Conservation (phyloP, 2,329 filamentous ascomycete genomes). For the Penicillium sp. region DNA sequence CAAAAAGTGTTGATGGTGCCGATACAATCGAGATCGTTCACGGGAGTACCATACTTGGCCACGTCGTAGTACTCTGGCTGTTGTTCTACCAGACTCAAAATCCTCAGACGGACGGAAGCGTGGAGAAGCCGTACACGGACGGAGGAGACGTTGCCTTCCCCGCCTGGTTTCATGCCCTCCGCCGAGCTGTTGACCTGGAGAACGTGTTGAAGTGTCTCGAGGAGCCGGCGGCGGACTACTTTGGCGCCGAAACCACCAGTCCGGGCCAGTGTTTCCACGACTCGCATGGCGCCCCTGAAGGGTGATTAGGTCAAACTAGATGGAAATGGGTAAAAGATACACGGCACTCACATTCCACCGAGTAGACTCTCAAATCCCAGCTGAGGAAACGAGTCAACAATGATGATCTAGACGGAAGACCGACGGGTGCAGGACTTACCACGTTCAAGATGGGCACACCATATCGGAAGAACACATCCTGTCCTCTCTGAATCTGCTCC, state of each 20-base stretch:
- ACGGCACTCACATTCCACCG: conserved; percentile 33
- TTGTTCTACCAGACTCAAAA: conserved; percentile 61
- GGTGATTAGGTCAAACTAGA: conserved; percentile 6
- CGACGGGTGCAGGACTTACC: conserved; percentile 26
- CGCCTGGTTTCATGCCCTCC: conserved; percentile 68
- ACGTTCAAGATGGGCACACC: conserved; percentile 67
- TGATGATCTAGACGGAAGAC: neutral
- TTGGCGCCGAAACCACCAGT: conserved; percentile 74
- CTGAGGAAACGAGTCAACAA: conserved; percentile 9
- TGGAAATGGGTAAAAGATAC: neutral
- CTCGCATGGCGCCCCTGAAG: conserved; percentile 64
- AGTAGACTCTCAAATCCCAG: conserved; percentile 39
- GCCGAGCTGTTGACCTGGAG: conserved; percentile 70
- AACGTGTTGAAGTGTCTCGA: conserved; percentile 76
- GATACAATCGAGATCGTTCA: conserved; percentile 76
- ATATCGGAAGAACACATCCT: conserved; percentile 78
- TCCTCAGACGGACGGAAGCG: conserved; percentile 67
- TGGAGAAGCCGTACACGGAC: conserved; percentile 72
- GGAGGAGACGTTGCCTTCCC: conserved; percentile 66
- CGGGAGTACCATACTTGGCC: conserved; percentile 63
- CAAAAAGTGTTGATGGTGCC: conserved; percentile 74
- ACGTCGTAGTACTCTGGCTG: conserved; percentile 66
- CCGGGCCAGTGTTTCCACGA: conserved; percentile 73
- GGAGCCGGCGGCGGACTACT: conserved; percentile 66
- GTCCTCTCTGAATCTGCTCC: conserved; percentile 72